Evolutionary conservation across 2,329 filamentous ascomycete genomes (phyloP).

Genomic region (Ophiostoma himal-ulmi): DNA sequence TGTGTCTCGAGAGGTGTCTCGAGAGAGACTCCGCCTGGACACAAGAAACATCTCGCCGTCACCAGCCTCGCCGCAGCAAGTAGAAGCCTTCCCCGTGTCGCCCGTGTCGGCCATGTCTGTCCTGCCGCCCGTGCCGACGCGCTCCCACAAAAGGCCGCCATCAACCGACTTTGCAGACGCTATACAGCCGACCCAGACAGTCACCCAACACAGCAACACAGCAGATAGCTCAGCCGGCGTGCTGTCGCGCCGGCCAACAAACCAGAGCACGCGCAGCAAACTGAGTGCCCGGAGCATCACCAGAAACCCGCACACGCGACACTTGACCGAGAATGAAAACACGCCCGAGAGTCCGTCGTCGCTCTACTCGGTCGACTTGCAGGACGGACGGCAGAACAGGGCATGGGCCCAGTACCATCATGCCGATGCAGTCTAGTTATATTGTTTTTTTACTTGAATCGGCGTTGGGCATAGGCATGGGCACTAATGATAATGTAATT

Average conservation of each 20-base stretch:
- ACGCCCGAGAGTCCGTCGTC: slow-evolving; percentile 13
- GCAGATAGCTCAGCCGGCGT: background rate
- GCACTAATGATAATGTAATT: background rate
- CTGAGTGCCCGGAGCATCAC: background rate
- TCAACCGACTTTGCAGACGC: background rate
- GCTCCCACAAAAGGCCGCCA: slow-evolving; percentile 19
- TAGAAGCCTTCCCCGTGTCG: background rate
- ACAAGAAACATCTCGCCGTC: background rate
- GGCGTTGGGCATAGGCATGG: background rate
- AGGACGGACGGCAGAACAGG: background rate
- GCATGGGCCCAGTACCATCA: slow-evolving; percentile 10
- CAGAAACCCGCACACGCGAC: slow-evolving; percentile 6
- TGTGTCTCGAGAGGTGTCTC: background rate
- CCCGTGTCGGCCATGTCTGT: background rate
- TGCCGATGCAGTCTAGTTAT: background rate
- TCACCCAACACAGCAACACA: background rate
- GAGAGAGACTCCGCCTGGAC: background rate
- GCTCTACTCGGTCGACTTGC: slow-evolving; percentile 16
- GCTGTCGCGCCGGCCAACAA: background rate
- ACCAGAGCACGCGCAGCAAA: background rate
- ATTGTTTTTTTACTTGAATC: background rate
- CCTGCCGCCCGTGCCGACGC: slow-evolving; percentile 15
- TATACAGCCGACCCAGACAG: background rate
- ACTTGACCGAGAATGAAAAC: background rate
- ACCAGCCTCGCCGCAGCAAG: background rate